Conservation (phyloP, 176 grass and related monocot genomes). For the Musa acuminata region DNA sequence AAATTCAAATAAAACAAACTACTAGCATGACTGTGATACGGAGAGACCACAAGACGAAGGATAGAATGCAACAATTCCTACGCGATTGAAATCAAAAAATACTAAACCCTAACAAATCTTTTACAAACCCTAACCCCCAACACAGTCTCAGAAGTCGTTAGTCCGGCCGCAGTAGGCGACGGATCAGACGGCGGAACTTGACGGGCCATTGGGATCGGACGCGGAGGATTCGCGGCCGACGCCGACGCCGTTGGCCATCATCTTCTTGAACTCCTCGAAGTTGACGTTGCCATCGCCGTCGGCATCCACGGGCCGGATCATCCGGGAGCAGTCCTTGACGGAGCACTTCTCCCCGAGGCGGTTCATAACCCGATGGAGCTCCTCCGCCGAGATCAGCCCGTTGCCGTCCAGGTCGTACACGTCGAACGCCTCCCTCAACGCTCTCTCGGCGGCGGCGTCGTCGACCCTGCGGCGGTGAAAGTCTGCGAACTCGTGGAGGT, state of each 20-base stretch:
- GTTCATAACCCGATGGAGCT: slow-evolving; percentile 9
- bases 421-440: slow-evolving; percentile 16
- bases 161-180: no score
- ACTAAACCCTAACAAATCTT: no score
- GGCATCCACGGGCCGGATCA: slow-evolving; percentile 6
- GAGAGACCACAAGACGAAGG: no score
- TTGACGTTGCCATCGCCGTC: slow-evolving; percentile 11
- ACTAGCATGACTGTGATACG: no score
- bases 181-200: no score
- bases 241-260: slow-evolving; percentile 5
- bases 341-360: slow-evolving; percentile 16
- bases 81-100: no score
- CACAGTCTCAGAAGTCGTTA: no score
- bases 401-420: slow-evolving; percentile 22
- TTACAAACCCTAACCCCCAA: no score
- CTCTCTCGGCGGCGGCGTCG: neutral
- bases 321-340: slow-evolving; percentile 7
- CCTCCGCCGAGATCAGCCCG: slow-evolving; percentile 20
- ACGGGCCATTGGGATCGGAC: no score
- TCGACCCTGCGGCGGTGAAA: slow-evolving; percentile 24
- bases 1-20: no score
- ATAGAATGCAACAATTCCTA: no score
- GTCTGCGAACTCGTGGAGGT: slow-evolving; percentile 48
- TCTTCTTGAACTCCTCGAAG: slow-evolving; percentile 19
- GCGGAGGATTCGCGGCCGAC: no score